Conservation (phyloP, 495 filamentous ascomycete genomes). For the Talaromyces ruber region DNA sequence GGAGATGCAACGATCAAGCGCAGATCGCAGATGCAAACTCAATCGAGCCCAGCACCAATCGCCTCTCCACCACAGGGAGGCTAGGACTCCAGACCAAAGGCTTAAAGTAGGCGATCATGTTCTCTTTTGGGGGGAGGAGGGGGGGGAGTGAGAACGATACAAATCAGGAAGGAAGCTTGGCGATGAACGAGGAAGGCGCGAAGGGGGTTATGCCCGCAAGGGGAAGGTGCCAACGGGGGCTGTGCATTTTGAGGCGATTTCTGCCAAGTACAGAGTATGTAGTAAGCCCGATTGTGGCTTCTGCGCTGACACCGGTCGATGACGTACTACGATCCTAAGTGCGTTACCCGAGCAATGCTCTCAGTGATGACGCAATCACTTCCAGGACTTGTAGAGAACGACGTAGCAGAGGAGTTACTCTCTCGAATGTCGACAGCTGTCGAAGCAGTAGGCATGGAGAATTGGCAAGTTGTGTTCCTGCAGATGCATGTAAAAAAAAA, state of each 20-base stretch:
- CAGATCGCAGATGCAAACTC: constrained; percentile 1
- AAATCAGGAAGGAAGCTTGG: too few relatives aligned
- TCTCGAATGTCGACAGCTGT: neutral
- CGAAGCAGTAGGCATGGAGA: too few relatives aligned
- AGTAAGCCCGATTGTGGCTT: too few relatives aligned
- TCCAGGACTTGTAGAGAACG: neutral
- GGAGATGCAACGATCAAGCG: neutral
- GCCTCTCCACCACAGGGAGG: neutral
- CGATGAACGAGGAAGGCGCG: neutral
- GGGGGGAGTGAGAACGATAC: neutral
- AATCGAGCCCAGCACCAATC: neutral
- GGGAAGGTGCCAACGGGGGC: neutral
- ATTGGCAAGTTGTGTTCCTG: neutral
- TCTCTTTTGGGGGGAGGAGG: too few relatives aligned
- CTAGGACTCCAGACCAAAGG: neutral
- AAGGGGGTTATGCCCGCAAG: neutral
- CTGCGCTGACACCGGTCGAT: neutral
- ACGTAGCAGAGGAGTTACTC: too few relatives aligned
- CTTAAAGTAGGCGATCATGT: neutral
- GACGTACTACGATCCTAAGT: neutral
- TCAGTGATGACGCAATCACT: neutral
- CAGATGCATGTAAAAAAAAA: neutral
- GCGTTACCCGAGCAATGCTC: neutral
- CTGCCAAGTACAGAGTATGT: neutral
- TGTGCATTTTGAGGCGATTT: neutral